Evolutionary conservation across 1,284 basidiomycete genomes (phyloP), one percentile per base, ranked within the genome.

Genomic region (Ceratobasidium sp.): DNA sequence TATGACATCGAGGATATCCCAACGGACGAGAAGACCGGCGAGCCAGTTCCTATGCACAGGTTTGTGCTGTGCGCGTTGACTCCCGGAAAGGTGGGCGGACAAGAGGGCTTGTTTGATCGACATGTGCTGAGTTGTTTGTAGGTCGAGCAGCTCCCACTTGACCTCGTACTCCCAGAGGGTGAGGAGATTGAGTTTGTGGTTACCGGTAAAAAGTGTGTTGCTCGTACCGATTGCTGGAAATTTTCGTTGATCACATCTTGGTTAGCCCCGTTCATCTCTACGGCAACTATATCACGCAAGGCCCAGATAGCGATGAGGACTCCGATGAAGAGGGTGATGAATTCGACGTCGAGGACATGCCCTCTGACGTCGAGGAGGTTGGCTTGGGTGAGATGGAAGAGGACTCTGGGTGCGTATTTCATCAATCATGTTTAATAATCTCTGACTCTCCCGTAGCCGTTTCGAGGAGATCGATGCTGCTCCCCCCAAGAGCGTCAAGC

Each of bases 261-360:
- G 8, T 5, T 76, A 95, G 94, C 83, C 85, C 90, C 66, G 87
- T 98, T 76, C 91, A 96, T 83, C 83, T 98, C 74, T 89, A 92
- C 77, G 96, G 96, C 76, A 96, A 98, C 85, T 97, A 95, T 84
- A 90, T 97, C 79, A 82, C 83, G 46, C 81, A 82, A 24, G 86
- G 87, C 46, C 79, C 81, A 73, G 86, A 85, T 34, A 79, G 79
- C 54, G 84, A 85, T 66, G 79, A 79, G 37, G 79, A 80, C 64
- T 85, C 86, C 72, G 88, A 87, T 16, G 87, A 89, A 68, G 85
- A 84, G 31, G 91, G 92, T 58, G 89, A 92, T 65, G 90, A 90
- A 82, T 93, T 91, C 8, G 92, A 93, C 79, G 91, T 92, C 51
- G 91, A 92, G 79, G 82, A 92, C 74, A 83, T 89, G 74, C 84